Conservation (phyloP, 1,284 basidiomycete genomes). For the Somion occarium region DNA sequence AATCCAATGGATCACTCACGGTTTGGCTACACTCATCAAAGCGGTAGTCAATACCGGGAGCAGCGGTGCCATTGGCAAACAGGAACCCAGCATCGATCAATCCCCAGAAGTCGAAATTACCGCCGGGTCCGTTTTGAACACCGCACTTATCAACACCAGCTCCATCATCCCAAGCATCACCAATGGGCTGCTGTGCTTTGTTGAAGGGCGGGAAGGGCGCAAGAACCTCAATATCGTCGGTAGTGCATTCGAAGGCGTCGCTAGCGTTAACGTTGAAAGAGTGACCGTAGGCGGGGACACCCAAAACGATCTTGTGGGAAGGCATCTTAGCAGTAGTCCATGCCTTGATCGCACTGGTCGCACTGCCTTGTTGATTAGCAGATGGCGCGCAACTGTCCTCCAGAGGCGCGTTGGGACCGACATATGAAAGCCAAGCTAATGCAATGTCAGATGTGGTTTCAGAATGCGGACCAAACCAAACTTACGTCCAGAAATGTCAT, state of each 20-base stretch:
- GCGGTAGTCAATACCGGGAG: constrained; percentile 42
- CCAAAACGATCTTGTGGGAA: constrained; percentile 72
- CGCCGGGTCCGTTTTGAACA: constrained; percentile 35
- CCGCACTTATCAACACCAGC: constrained; percentile 54
- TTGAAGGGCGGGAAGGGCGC: constrained; percentile 49
- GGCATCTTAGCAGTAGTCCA: constrained; percentile 83
- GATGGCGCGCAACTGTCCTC: constrained; percentile 68
- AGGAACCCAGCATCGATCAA: constrained; percentile 53
- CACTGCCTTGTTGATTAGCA: constrained; percentile 66
- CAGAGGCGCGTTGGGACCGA: constrained; percentile 83
- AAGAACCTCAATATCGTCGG: constrained; percentile 25
- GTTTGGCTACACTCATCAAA: constrained; percentile 68
- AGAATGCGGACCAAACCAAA: constrained; percentile 3
- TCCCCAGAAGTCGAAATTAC: constrained; percentile 57
- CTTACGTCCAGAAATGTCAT: constrained; percentile 66
- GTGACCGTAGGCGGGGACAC: constrained; percentile 76
- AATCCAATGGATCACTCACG: constrained; percentile 33
- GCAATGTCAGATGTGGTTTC: constrained; percentile 18
- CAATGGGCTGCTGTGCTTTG: constrained; percentile 36
- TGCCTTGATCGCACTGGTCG: constrained; percentile 61
- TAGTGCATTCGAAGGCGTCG: constrained; percentile 32
- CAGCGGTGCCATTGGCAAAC: constrained; percentile 43
- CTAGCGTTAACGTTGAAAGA: constrained; percentile 44
- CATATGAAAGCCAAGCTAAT: constrained; percentile 33
- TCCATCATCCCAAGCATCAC: constrained; percentile 52